These are phyloP conservation scores for Zangia roseola DNA, from an alignment of 768 basidiomycete genomes.

Conservation along the genomic window DNA sequence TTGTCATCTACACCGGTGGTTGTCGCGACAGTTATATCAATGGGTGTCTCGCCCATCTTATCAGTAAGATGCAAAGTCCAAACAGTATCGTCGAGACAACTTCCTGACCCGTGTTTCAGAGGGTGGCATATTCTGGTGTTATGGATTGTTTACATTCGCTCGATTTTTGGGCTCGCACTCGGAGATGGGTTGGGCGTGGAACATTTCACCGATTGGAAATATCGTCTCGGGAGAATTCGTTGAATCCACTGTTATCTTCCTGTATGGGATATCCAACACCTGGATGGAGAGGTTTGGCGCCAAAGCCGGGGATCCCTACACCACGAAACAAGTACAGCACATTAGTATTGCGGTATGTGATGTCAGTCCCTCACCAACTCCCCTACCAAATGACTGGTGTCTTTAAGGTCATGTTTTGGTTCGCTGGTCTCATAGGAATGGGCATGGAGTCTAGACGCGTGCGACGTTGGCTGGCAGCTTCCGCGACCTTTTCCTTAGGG, in stretches of 20 bases:
- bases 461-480: conserved; percentile 69
- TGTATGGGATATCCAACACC: conserved; percentile 87
- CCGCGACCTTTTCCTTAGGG: conserved; percentile 42
- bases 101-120: conserved; percentile 35
- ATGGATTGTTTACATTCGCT: conserved; percentile 85
- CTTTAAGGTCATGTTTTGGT: conserved; percentile 85
- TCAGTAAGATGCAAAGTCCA: conserved; percentile 57
- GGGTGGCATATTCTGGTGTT: conserved; percentile 91
- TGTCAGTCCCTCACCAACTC: not conserved
- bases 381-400: not conserved
- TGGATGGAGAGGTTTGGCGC: conserved; percentile 98
- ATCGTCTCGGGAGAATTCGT: conserved; percentile 70
- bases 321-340: conserved; percentile 91
- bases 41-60: conserved; percentile 85
- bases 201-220: conserved; percentile 53
- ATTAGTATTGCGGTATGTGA: conserved; percentile 81
- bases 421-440: conserved; percentile 87
- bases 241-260: conserved; percentile 79
- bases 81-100: not conserved
- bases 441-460: conserved; percentile 78
- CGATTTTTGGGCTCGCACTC: conserved; percentile 91
- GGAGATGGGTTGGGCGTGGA: conserved; percentile 95
- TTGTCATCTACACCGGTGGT: conserved; percentile 82
- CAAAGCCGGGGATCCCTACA: conserved; percentile 75
- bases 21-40: conserved; percentile 80